Conservation (phyloP, 768 basidiomycete genomes). For the Russula lepida region DNA sequence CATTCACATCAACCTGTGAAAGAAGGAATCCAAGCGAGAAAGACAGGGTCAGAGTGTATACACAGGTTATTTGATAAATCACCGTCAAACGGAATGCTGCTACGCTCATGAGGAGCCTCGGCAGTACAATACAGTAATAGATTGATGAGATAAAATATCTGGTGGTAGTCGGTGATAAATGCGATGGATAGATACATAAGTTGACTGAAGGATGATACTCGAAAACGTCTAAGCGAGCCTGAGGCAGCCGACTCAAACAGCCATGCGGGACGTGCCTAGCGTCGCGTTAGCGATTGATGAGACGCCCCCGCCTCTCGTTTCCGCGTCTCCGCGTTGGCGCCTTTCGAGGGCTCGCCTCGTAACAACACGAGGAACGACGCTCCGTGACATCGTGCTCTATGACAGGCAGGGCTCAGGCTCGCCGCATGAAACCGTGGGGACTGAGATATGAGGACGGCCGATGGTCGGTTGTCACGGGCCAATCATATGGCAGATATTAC, state of each 20-base stretch:
- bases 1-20: background rate
- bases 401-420: background rate
- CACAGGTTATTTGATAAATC: background rate
- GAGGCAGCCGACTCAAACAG: background rate
- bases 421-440: background rate
- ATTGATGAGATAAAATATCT: background rate
- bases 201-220: background rate
- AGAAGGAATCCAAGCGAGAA: background rate
- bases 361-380: background rate
- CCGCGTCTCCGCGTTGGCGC: background rate
- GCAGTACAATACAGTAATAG: background rate
- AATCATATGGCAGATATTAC: conserved; percentile 4
- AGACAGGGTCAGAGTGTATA: background rate
- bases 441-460: background rate
- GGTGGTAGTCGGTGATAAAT: background rate
- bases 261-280: background rate
- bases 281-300: background rate
- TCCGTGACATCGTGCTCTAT: background rate
- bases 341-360: background rate
- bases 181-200: background rate
- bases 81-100: background rate
- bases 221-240: background rate
- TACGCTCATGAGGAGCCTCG: background rate
- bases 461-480: conserved; percentile 8
- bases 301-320: background rate